Percentiles rank a stretch among this genome's conserved stretches.
Conservation (phyloP, 768 basidiomycete genomes). For the Tephrocybe sp. region DNA sequence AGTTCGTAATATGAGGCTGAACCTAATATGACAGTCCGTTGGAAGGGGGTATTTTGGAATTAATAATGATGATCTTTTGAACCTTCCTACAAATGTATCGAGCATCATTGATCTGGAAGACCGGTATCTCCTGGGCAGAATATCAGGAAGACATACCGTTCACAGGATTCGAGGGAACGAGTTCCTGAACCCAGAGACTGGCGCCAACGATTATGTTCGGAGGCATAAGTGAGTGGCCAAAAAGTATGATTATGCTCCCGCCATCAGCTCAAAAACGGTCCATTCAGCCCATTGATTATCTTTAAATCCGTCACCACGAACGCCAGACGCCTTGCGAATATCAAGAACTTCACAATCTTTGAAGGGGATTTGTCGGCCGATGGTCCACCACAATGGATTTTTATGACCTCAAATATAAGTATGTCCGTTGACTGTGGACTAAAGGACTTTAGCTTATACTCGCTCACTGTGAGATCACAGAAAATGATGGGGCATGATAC, state of each 20-base stretch:
- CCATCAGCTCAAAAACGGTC: too few relatives aligned
- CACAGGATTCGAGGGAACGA: conserved; percentile 46
- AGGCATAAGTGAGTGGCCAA: conserved; percentile 27
- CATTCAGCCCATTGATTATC: conserved; percentile 40
- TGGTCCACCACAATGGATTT: conserved; percentile 56
- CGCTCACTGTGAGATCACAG: conserved; percentile 11
- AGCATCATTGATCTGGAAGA: conserved; percentile 57
- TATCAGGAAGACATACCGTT: conserved; percentile 62
- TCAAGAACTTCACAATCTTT: conserved; percentile 65
- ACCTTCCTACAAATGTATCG: conserved; percentile 48
- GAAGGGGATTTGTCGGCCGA: conserved; percentile 51
- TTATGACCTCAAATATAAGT: conserved; percentile 58
- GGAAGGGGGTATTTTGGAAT: conserved; percentile 33
- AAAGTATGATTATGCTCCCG: too few relatives aligned
- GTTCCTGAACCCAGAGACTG: conserved; percentile 22
- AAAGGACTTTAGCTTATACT: neutral
- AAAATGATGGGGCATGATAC: conserved; percentile 65
- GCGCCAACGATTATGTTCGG: conserved; percentile 28
- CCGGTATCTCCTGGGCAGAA: conserved; percentile 57
- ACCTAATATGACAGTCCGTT: conserved; percentile 4
- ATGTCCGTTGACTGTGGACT: conserved; percentile 14
- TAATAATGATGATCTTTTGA: conserved; percentile 36
- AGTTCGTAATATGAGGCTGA: too few relatives aligned
- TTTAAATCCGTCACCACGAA: conserved; percentile 49
- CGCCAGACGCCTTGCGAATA: conserved; percentile 37